These are phyloP conservation scores for Pseudevernia furfuracea DNA, from an alignment of 495 filamentous ascomycete species.

Conservation along the genomic window DNA sequence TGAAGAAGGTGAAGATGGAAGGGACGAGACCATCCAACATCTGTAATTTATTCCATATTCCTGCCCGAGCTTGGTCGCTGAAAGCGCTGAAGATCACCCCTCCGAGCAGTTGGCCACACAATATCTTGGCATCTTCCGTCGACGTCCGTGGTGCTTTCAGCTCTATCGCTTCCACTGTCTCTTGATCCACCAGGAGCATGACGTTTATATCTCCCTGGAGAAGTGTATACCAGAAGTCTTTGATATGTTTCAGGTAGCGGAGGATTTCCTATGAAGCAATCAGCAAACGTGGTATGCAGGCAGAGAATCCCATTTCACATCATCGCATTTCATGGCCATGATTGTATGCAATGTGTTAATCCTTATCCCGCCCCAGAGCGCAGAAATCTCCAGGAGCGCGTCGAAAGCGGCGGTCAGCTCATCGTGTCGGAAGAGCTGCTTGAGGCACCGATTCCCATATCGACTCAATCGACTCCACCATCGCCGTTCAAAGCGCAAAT, in stretches of 20 bases:
- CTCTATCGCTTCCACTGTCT: neutral
- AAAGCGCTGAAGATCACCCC: neutral
- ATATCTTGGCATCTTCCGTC: neutral
- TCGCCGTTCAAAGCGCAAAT: neutral
- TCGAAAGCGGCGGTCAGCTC: neutral
- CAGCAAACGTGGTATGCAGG: neutral
- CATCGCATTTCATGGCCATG: neutral
- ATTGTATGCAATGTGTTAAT: neutral
- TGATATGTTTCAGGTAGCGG: neutral
- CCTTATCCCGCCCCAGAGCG: neutral
- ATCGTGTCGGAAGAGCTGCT: neutral
- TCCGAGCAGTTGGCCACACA: neutral
- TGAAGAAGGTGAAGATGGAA: neutral
- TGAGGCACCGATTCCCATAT: neutral
- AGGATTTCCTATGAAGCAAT: neutral
- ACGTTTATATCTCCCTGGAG: neutral
- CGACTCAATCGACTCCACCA: neutral
- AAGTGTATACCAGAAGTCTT: neutral
- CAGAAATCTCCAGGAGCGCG: neutral
- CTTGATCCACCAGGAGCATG: neutral
- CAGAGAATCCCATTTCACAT: neutral
- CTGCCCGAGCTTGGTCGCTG: neutral
- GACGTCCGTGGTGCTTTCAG: neutral
- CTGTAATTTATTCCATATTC: slow-evolving; percentile 1
- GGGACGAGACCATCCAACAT: neutral